phyloP scores from a whole-genome alignment of 2,329 filamentous ascomycete genomes.

The Harringtonia aguacate region DNA sequence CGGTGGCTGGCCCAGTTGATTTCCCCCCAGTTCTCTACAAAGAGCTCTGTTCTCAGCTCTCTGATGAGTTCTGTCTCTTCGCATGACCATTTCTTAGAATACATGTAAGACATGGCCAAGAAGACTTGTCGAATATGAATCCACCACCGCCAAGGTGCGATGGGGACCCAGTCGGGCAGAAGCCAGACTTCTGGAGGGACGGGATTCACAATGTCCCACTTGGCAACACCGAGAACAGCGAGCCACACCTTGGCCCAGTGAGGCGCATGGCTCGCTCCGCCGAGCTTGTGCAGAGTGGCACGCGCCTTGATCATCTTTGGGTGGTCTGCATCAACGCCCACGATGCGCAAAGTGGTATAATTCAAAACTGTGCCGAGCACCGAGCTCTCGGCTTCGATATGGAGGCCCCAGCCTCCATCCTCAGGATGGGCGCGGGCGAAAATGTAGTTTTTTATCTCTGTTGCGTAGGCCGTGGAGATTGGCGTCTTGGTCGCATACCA shows the following conservation, averaged over 20 bases:
- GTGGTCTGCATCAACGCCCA: slow-evolving; percentile 78
- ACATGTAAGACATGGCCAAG: slow-evolving; percentile 81
- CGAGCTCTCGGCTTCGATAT: slow-evolving; percentile 87
- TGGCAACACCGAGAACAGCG: slow-evolving; percentile 66
- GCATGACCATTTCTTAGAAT: slow-evolving; percentile 70
- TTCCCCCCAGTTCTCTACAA: slow-evolving; percentile 63
- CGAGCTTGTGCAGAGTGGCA: slow-evolving; percentile 69
- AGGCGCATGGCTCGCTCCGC: slow-evolving; percentile 71
- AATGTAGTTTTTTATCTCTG: slow-evolving; percentile 87
- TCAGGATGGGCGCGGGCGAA: slow-evolving; percentile 73
- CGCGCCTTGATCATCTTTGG: slow-evolving; percentile 78
- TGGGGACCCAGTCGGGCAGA: slow-evolving; percentile 79
- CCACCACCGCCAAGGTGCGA: slow-evolving; percentile 94
- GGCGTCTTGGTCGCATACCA: slow-evolving; percentile 87
- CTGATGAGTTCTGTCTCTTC: slow-evolving; percentile 65
- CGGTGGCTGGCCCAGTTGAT: slow-evolving; percentile 71
- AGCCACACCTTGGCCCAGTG: slow-evolving; percentile 99
- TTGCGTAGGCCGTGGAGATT: slow-evolving; percentile 67
- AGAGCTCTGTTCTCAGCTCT: slow-evolving; percentile 69
- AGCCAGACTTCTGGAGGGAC: slow-evolving; percentile 91
- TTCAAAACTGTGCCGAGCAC: slow-evolving; percentile 88
- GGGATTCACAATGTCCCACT: slow-evolving; percentile 92
- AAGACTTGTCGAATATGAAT: slow-evolving; percentile 98
- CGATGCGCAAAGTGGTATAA: slow-evolving; percentile 68
- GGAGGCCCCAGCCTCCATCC: slow-evolving; percentile 94